Evolutionary conservation across 1,284 basidiomycete genomes (phyloP).

Genomic region (Apiotrichum sp.): DNA sequence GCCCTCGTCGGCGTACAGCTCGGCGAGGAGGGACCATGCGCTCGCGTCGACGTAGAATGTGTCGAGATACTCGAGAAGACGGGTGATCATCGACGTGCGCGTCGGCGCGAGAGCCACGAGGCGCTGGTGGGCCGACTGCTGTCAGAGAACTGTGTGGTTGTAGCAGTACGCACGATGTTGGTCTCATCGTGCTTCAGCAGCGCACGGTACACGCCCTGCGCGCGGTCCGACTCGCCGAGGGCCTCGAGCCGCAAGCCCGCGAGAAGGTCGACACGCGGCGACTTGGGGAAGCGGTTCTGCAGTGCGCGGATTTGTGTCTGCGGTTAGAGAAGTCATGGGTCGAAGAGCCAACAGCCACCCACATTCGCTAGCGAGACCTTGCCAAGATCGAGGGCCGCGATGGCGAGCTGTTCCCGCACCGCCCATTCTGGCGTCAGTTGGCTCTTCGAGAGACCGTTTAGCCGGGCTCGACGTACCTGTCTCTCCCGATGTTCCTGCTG

Average conservation of each 20-base stretch:
- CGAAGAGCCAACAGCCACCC: constrained; percentile 42
- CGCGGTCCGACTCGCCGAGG: constrained; percentile 48
- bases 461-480: constrained; percentile 22
- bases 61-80: constrained; percentile 76
- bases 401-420: constrained; percentile 77
- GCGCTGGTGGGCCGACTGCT: constrained; percentile 74
- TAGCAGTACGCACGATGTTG: constrained; percentile 60
- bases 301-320: constrained; percentile 66
- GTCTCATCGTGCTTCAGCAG: constrained; percentile 66
- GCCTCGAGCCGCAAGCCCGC: constrained; percentile 81
- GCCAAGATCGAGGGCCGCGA: constrained; percentile 80
- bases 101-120: constrained; percentile 59
- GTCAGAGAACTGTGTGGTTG: constrained; percentile 2
- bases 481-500: constrained; percentile 34
- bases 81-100: constrained; percentile 60
- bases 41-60: constrained; percentile 89
- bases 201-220: constrained; percentile 53
- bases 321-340: too few species aligned
- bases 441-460: not conserved
- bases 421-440: constrained; percentile 60
- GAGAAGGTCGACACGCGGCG: constrained; percentile 76
- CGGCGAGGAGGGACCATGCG: constrained; percentile 89
- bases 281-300: constrained; percentile 65
- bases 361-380: constrained; percentile 76
- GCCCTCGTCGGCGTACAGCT: constrained; percentile 71